These are phyloP conservation scores for Aspergillus haitiensis DNA, from an alignment of 495 filamentous ascomycete genomes.

Conservation along the genomic window DNA sequence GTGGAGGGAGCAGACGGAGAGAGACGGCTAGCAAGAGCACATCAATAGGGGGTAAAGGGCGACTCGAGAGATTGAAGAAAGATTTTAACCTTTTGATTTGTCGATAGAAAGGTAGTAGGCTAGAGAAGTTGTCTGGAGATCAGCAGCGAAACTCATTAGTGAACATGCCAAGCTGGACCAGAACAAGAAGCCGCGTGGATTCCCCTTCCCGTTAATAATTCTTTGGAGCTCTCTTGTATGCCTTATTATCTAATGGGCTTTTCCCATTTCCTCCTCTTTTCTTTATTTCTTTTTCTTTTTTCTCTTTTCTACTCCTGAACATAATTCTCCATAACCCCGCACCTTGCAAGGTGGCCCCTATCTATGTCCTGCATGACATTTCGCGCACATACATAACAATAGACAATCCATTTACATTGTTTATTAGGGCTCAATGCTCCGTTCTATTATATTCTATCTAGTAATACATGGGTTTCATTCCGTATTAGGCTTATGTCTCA, in stretches of 20 bases:
- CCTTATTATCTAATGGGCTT: not conserved
- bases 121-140: constrained; percentile 21
- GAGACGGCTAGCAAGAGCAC: constrained; percentile 11
- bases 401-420: not conserved
- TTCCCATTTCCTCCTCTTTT: too few species aligned
- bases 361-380: too few species aligned
- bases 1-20: constrained; percentile 14
- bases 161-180: constrained; percentile 24
- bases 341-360: not conserved
- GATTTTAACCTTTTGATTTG: not conserved
- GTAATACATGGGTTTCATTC: constrained; percentile 18
- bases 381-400: not conserved
- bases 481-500: not conserved
- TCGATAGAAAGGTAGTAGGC: constrained; percentile 16
- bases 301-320: too few species aligned
- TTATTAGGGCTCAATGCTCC: not conserved
- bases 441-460: constrained; percentile 8
- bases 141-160: constrained; percentile 16
- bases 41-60: constrained; percentile 2
- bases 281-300: too few species aligned
- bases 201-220: constrained; percentile 1
- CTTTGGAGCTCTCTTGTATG: not conserved
- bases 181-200: constrained; percentile 23
- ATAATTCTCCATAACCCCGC: not conserved
- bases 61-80: not conserved